Conservation (phyloP, 805 yeast species). For the Cyberlindnera galapagoensis region DNA sequence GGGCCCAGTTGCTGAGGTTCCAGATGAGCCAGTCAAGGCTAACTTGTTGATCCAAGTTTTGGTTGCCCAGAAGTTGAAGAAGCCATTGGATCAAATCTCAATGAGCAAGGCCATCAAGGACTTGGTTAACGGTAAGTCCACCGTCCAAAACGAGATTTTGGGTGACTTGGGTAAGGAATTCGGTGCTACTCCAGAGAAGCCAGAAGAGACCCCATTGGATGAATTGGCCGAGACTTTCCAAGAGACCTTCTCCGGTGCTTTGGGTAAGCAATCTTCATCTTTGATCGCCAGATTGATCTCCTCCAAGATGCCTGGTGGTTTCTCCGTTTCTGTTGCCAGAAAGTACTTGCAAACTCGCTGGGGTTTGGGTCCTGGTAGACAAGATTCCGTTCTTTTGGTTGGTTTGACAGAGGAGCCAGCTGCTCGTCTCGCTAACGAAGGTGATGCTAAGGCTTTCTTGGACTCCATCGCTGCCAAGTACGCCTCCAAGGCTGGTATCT, state of each 20-base stretch:
- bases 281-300: constrained; percentile 87
- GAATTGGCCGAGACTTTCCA: constrained; percentile 96
- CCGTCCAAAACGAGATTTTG: constrained; percentile 95
- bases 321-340: constrained; percentile 85
- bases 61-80: constrained; percentile 94
- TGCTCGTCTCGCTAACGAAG: constrained; percentile 76
- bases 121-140: constrained; percentile 96
- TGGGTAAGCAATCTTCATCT: constrained; percentile 91
- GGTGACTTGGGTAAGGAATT: constrained; percentile 99
- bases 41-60: constrained; percentile 74
- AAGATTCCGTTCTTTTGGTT: constrained; percentile 77
- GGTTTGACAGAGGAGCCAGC: constrained; percentile 91
- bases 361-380: constrained; percentile 93
- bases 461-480: constrained; percentile 79
- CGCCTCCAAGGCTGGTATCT: constrained; percentile 76
- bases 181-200: constrained; percentile 97
- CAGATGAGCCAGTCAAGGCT: constrained; percentile 83
- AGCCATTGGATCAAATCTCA: constrained; percentile 78
- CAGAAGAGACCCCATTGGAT: constrained; percentile 94
- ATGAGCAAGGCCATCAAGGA: constrained; percentile 93
- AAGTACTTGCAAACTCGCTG: constrained; percentile 86
- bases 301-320: constrained; percentile 99
- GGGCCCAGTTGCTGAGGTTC: constrained; percentile 69
- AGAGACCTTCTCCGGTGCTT: constrained; percentile 78
- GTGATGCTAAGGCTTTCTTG: constrained; percentile 85